phyloP scores from a whole-genome alignment of 148 eudicot species.

The Spergularia marina region DNA sequence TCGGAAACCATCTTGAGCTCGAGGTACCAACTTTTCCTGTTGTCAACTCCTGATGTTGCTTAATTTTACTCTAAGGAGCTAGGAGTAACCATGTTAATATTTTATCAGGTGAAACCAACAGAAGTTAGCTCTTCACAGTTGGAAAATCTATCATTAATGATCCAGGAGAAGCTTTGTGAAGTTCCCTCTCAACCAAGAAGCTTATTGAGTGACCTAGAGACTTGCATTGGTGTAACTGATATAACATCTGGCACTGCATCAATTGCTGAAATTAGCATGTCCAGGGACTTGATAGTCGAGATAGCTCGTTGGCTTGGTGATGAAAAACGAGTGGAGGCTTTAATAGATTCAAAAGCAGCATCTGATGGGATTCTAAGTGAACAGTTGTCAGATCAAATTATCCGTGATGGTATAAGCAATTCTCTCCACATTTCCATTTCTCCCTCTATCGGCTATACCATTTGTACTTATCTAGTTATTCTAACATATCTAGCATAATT shows the following conservation, averaged over 20 bases:
- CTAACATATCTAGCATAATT: slow-evolving; percentile 2
- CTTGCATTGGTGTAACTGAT: slow-evolving; percentile 63
- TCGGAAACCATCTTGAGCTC: slow-evolving; percentile 96
- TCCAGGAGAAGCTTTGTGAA: slow-evolving; percentile 71
- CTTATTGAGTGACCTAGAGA: slow-evolving; percentile 69
- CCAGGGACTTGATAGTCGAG: slow-evolving; percentile 56
- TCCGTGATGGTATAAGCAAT: slow-evolving; percentile 72
- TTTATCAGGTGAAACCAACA: slow-evolving; percentile 76
- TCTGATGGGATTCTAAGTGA: slow-evolving; percentile 52
- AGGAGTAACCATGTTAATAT: not conserved
- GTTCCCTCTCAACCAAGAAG: slow-evolving; percentile 64
- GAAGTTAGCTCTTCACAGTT: slow-evolving; percentile 67
- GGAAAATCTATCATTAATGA: slow-evolving; percentile 62
- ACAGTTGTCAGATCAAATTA: slow-evolving; percentile 79
- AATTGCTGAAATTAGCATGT: slow-evolving; percentile 77
- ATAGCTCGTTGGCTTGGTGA: slow-evolving; percentile 91
- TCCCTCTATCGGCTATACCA: not conserved
- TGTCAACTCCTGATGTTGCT: not conserved
- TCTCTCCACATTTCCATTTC: slow-evolving; percentile 1
- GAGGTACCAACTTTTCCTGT: slow-evolving; percentile 43
- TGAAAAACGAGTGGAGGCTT: slow-evolving; percentile 54
- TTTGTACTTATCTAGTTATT: not conserved
- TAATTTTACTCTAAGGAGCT: not conserved
- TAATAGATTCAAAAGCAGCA: slow-evolving; percentile 35
- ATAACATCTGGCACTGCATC: slow-evolving; percentile 47